Evolutionary conservation across 768 basidiomycete species (phyloP), one percentile per base, ranked within the genome.

Genomic region (Serendipita sp.): DNA sequence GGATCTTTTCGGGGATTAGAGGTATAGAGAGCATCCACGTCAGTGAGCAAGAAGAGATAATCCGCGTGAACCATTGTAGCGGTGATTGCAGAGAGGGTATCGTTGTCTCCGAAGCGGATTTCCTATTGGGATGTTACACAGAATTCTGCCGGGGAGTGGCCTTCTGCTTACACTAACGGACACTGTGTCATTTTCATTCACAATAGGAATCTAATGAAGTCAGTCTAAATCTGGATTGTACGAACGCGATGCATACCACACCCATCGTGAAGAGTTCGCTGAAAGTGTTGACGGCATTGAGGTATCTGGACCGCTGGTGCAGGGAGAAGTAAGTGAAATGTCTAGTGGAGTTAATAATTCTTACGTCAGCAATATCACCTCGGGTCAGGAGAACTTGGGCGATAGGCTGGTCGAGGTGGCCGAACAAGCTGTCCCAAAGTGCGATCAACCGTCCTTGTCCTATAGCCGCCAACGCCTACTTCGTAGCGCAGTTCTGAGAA

Each of bases 61-160:
- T 98, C 95, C 16, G 96, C 96, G 68, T 95, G 91, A 30, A 98
- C 86, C 89, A 99, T 98, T 4, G 91, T 90, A 2, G 93, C 87
- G 0, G 96, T 94, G 66, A 99, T 94, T 18, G 96, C 96, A 45
- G 95, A 97, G 16, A 99, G 78, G 0, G 95, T 97, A 73, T 99
- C 96, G 73, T 98, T 98, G 76, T 98, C 96, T 56, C 96, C 96
- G 69, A 99, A 99, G 89, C 93, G 95, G 67, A 99, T 98, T 86
- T 99, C 96, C 92, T 94, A 71, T 5, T 7, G 34, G n/a, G 3
- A 18, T 16, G 15, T 10, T 30, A 30, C 35, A 35, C 2, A 62
- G 24, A 37, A 30, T 16, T 34, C 37, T 32, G 32, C 24, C 13
- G 54, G 48, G 41, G 41, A 65, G 48, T 4, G 30, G 37, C n/a